phyloP scores from a whole-genome alignment of 352 stramenopile species.

The Globisporangium radiosum region DNA sequence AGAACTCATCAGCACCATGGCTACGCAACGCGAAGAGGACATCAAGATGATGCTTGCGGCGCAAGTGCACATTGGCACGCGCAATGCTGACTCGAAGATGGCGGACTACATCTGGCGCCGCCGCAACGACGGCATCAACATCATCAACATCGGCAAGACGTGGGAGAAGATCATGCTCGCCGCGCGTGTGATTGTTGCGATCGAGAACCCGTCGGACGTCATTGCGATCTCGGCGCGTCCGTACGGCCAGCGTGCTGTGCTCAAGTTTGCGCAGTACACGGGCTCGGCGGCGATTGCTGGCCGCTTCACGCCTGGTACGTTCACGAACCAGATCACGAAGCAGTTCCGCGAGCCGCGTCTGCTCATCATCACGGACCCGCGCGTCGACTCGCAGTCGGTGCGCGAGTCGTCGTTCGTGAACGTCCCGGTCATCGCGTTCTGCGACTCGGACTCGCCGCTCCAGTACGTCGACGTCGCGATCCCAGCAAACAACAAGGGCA shows the following conservation, averaged over 20 bases:
- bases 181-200: constrained; percentile 98
- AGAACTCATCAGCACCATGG: constrained; percentile 49
- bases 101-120: constrained; percentile 99
- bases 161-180: constrained; percentile 99
- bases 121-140: constrained; percentile 98
- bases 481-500: constrained; percentile 99
- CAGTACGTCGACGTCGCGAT: constrained; percentile 99
- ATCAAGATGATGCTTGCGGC: constrained; percentile 99
- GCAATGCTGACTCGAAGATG: constrained; percentile 99
- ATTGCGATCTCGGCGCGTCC: constrained; percentile 98
- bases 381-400: constrained; percentile 96
- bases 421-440: constrained; percentile 99
- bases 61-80: constrained; percentile 99
- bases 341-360: constrained; percentile 99
- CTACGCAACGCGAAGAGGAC: constrained; percentile 95
- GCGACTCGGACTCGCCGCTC: constrained; percentile 99
- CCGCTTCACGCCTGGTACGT: constrained; percentile 99
- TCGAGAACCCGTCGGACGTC: constrained; percentile 99
- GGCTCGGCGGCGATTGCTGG: constrained; percentile 96
- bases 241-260: constrained; percentile 98
- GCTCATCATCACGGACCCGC: constrained; percentile 99
- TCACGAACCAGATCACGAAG: constrained; percentile 99
- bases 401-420: constrained; percentile 99
- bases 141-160: constrained; percentile 99
- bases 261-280: constrained; percentile 99